Evolutionary conservation across 352 stramenopile genomes (phyloP), one percentile per base, ranked within the genome.

Genomic region (Pythium oligandrum): DNA sequence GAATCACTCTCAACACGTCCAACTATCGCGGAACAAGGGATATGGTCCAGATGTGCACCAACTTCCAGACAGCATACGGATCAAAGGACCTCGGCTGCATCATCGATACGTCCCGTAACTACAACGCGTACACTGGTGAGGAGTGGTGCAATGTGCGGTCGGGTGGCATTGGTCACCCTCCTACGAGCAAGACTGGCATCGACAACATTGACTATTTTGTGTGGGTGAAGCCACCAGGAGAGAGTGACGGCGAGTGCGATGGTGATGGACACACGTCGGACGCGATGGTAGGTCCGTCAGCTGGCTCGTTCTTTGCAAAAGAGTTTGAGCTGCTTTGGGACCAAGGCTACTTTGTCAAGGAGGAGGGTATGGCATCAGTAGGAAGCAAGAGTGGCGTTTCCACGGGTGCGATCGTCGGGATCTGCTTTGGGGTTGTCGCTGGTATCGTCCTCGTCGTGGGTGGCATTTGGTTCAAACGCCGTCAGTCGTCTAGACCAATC

Each of bases 91-190:
- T 79, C 48, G 67, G 63, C 10, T 90, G 80, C 51, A 67, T 88
- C 39, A 59, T 86, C 7, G 80, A 90, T 55, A 88, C 80, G 0
- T 86, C 75, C 0, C 71, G 80, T 7, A 89, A 91, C 50, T 75
- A 77, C 57, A 69, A 71, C 34, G 63, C 56, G 1, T 45, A 40
- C 35, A 61, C 64, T 0, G 61, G 59, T 0, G 68, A 46, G 40
- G 80, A 89, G 37, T 91, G 80, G 80, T 91, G 80, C 72, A 90
- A 90, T 48, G 63, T 79, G 35, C 68, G 71, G 10, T 66, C 63
- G 5, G 75, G 69, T 1, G 80, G 75, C n/a, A 79, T 90, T n/a
- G 77, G 80, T 30, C 55, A 66, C 8, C 75, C 73, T 33, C 75
- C 80, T 11, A 78, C 75, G 7, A 64, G 48, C 12, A 49, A 77